Conservation (phyloP, 2,329 filamentous ascomycete species). For the Colletotrichum sp. region DNA sequence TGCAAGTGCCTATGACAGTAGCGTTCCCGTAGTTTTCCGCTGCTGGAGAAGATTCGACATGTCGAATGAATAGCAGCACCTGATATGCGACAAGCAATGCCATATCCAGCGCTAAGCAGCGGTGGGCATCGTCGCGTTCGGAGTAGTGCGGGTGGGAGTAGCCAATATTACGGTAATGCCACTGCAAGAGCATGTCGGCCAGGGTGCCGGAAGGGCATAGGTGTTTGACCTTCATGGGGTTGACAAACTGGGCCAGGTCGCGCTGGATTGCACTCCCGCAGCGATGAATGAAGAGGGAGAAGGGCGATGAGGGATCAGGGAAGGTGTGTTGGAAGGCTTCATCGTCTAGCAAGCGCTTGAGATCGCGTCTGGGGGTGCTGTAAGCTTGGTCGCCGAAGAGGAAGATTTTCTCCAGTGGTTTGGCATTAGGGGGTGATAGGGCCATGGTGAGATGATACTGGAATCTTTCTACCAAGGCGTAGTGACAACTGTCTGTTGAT, state of each 20-base stretch:
- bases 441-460: background rate
- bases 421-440: background rate
- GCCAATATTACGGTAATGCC: background rate
- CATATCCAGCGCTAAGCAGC: background rate
- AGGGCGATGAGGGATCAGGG: background rate
- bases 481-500: background rate
- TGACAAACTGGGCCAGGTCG: background rate
- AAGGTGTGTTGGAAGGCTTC: background rate
- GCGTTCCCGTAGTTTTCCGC: background rate
- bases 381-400: background rate
- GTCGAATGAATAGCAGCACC: background rate
- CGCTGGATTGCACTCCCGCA: background rate
- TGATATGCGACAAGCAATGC: background rate
- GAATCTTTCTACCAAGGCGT: background rate
- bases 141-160: background rate
- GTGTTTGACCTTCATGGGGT: background rate
- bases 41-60: background rate
- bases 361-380: background rate
- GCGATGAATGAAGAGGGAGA: background rate
- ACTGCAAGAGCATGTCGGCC: background rate
- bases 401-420: background rate
- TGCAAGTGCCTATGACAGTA: background rate
- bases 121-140: background rate
- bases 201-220: background rate
- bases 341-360: background rate